These are phyloP conservation scores for Bipolaris gigantea DNA, from an alignment of 2,329 filamentous ascomycete species.

Conservation along the genomic window DNA sequence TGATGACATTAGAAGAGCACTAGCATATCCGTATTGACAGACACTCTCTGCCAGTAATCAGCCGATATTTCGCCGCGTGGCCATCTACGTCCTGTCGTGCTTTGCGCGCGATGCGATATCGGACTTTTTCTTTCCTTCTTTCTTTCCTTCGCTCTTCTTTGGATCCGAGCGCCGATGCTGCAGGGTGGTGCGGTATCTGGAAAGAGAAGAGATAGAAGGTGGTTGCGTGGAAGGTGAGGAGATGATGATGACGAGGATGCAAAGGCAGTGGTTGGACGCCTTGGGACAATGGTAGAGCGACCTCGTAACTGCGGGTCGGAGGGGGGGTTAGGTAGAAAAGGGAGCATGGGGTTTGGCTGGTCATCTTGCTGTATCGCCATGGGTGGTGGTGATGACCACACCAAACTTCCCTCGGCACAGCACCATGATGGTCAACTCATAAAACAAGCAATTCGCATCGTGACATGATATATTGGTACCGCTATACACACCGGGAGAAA, in stretches of 20 bases:
- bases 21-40: no score
- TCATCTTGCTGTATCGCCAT: not conserved
- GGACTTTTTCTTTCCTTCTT: slow-evolving; percentile 41
- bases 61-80: slow-evolving; percentile 39
- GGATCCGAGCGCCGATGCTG: no score
- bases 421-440: not conserved
- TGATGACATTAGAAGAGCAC: no score
- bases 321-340: not conserved
- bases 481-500: not conserved
- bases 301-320: slow-evolving; percentile 17
- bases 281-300: slow-evolving; percentile 22
- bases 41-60: no score
- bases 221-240: no score
- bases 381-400: slow-evolving; percentile 1
- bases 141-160: no score
- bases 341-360: not conserved
- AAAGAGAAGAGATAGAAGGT: no score
- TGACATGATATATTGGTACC: slow-evolving; percentile 2
- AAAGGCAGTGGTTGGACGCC: slow-evolving; percentile 12
- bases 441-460: not conserved
- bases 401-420: not conserved
- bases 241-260: slow-evolving; percentile 2
- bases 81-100: slow-evolving; percentile 55
- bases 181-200: no score
- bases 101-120: slow-evolving; percentile 50